These are phyloP conservation scores for Ophiosphaerella korrae DNA, from an alignment of 2,329 filamentous ascomycete genomes.

Conservation along the genomic window DNA sequence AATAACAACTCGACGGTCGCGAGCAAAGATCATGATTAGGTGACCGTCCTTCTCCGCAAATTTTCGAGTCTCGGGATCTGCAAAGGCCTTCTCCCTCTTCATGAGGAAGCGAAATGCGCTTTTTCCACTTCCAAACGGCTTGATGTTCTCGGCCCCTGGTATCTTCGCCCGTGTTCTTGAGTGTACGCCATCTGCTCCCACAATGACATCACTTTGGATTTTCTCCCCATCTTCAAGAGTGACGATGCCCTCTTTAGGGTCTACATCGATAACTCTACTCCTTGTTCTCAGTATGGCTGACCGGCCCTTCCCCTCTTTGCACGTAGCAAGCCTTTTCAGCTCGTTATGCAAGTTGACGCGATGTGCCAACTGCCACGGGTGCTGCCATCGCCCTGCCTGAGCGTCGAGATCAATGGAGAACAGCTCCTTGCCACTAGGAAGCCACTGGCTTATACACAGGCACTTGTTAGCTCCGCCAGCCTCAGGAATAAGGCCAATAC, in stretches of 20 bases:
- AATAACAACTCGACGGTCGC: slow-evolving; percentile 53
- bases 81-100: slow-evolving; percentile 50
- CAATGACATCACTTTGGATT: slow-evolving; percentile 55
- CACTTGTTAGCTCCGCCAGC: slow-evolving; percentile 45
- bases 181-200: slow-evolving; percentile 63
- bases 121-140: slow-evolving; percentile 57
- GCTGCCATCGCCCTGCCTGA: slow-evolving; percentile 55
- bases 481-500: slow-evolving; percentile 51
- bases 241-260: slow-evolving; percentile 36
- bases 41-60: slow-evolving; percentile 48
- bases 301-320: slow-evolving; percentile 40
- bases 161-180: slow-evolving; percentile 38
- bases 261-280: slow-evolving; percentile 52
- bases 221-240: slow-evolving; percentile 48
- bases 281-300: slow-evolving; percentile 49
- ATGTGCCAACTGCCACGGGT: slow-evolving; percentile 60
- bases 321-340: slow-evolving; percentile 56
- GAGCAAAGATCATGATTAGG: slow-evolving; percentile 52
- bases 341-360: slow-evolving; percentile 59
- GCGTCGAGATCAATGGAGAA: slow-evolving; percentile 46
- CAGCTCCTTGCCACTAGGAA: slow-evolving; percentile 42
- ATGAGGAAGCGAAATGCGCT: slow-evolving; percentile 64
- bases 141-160: slow-evolving; percentile 37
- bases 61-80: slow-evolving; percentile 47
- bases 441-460: slow-evolving; percentile 45